Evolutionary conservation across 306 rosid species (phyloP).

Genomic region (Cucurbita pepo): DNA sequence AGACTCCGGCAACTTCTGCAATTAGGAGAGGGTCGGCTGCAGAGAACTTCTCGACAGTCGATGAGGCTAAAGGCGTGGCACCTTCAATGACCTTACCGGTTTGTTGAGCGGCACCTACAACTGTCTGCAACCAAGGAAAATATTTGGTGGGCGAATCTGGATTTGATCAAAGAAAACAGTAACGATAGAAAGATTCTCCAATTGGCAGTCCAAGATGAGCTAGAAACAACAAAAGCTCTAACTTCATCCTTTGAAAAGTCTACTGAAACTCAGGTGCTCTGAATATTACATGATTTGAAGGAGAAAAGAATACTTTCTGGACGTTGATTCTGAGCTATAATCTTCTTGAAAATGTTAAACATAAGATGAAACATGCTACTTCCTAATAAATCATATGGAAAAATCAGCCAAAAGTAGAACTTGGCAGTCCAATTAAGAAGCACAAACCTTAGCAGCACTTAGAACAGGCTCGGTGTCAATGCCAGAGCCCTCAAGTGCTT

Average conservation of each 20-base stretch:
- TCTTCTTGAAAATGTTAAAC: not conserved
- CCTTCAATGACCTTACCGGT: constrained; percentile 66
- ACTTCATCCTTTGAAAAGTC: not conserved
- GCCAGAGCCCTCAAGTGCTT: constrained; percentile 61
- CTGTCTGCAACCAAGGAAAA: constrained; percentile 43
- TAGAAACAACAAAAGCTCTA: not conserved
- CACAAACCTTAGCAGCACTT: constrained; percentile 59
- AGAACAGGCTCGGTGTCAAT: constrained; percentile 51
- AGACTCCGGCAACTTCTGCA: constrained; percentile 64
- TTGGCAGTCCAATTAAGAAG: not conserved
- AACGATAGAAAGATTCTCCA: not conserved
- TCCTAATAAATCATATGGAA: not conserved
- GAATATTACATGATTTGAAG: too few species aligned
- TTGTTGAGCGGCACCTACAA: constrained; percentile 28
- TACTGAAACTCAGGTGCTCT: not conserved
- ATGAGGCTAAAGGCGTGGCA: constrained; percentile 68
- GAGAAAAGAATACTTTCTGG: not conserved
- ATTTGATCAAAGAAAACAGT: not conserved
- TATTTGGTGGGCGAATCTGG: not conserved
- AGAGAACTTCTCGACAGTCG: constrained; percentile 51
- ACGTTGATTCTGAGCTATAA: not conserved
- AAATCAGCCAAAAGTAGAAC: not conserved
- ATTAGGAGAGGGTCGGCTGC: constrained; percentile 67
- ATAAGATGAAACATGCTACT: not conserved
- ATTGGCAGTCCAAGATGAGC: not conserved